Percentiles rank a stretch among this genome's conserved stretches.
Conservation (phyloP, 148 eudicot genomes). For the Fagopyrum esculentum region DNA sequence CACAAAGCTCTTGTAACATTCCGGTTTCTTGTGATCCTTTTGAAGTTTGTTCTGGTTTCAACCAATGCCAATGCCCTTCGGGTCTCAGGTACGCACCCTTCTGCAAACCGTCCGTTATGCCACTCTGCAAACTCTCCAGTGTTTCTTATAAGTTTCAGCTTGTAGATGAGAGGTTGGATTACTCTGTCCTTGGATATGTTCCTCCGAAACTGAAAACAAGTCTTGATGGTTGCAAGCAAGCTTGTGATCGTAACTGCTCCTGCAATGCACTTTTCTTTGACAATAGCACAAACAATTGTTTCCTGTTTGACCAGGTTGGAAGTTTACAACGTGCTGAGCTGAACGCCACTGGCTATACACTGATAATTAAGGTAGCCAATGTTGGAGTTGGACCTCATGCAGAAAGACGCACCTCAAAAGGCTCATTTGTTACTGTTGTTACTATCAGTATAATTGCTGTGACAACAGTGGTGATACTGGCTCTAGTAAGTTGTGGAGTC, state of each 20-base stretch:
- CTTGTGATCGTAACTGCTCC: conserved; percentile 68
- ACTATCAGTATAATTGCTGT: not conserved
- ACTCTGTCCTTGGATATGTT: conserved; percentile 52
- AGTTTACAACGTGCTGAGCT: conserved; percentile 36
- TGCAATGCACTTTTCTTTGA: conserved; percentile 75
- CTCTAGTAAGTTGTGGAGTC: conserved; percentile 37
- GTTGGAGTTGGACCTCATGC: not conserved
- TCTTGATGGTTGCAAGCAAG: conserved; percentile 48
- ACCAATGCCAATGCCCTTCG: conserved; percentile 56
- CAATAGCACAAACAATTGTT: conserved; percentile 56
- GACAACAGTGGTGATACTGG: conserved; percentile 39
- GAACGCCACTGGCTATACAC: conserved; percentile 27
- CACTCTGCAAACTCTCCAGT: conserved; percentile 28
- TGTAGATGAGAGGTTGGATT: conserved; percentile 48
- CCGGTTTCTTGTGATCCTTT: conserved; percentile 72
- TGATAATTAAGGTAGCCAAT: conserved; percentile 45
- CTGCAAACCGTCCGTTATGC: conserved; percentile 38
- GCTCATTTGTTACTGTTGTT: conserved; percentile 6
- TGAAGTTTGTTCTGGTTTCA: conserved; percentile 43
- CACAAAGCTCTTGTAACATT: conserved; percentile 45
- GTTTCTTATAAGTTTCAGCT: conserved; percentile 33
- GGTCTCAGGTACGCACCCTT: conserved; percentile 23
- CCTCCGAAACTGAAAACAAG: conserved; percentile 44
- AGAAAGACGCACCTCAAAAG: not conserved
- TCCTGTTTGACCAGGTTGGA: conserved; percentile 57